Conservation (phyloP, 139 green algal genomes). For the Ostreobium quekettii region DNA sequence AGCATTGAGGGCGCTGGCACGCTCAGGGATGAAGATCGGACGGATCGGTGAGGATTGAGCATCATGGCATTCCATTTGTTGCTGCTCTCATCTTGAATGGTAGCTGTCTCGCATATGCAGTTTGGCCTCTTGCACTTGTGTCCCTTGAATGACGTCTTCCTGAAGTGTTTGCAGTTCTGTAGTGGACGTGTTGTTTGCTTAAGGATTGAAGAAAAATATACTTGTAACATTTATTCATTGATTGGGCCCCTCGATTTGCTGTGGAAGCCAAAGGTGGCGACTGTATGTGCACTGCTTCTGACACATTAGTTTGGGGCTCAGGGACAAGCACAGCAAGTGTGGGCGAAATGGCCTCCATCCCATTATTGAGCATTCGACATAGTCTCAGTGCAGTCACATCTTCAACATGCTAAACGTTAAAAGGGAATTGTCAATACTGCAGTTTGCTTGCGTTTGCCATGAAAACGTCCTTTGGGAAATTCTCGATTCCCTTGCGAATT, state of each 20-base stretch:
- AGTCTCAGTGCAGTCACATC: not conserved
- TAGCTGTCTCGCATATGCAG: not conserved
- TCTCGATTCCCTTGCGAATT: not conserved
- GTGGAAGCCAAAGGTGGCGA: too few relatives aligned
- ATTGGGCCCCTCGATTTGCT: too few relatives aligned
- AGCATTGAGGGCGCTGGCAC: slow-evolving; percentile 93
- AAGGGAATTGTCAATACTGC: not conserved
- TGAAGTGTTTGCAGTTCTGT: not conserved
- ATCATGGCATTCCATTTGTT: not conserved
- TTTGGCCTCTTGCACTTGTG: not conserved
- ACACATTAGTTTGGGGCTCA: too few relatives aligned
- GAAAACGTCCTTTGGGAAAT: not conserved
- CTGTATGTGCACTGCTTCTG: too few relatives aligned
- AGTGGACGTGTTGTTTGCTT: not conserved
- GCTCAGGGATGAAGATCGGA: slow-evolving; percentile 98
- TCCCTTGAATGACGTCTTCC: too few relatives aligned
- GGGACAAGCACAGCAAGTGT: too few relatives aligned
- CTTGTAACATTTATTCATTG: not conserved
- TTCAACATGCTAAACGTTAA: not conserved
- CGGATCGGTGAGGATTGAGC: slow-evolving; percentile 67
- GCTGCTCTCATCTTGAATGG: not conserved
- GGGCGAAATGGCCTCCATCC: too few relatives aligned
- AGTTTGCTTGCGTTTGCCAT: not conserved
- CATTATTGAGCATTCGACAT: not conserved
- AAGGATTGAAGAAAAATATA: not conserved